These are phyloP conservation scores for Linnemannia exigua DNA, from an alignment of 192 early-diverging fungal species.

Conservation along the genomic window DNA sequence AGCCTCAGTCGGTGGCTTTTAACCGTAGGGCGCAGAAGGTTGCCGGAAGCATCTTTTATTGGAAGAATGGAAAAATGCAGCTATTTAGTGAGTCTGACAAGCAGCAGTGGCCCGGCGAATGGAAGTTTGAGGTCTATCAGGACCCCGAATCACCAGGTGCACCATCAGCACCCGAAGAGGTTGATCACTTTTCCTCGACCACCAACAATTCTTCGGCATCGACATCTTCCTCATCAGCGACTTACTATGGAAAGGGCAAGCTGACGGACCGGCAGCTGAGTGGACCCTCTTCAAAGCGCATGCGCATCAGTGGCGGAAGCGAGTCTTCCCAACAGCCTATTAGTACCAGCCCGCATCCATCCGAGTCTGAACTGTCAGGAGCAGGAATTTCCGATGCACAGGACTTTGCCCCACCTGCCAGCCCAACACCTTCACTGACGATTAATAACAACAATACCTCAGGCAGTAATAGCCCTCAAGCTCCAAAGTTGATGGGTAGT, in stretches of 20 bases:
- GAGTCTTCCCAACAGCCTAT: background rate
- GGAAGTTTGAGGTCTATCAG: slow-evolving; percentile 52
- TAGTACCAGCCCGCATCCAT: background rate
- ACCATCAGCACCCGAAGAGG: background rate
- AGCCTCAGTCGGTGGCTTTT: slow-evolving; percentile 34
- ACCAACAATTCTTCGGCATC: background rate
- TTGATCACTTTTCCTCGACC: background rate
- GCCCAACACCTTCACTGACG: background rate
- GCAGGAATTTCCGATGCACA: background rate
- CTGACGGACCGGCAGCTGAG: slow-evolving; percentile 39
- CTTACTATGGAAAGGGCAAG: slow-evolving; percentile 45
- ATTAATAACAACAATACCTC: background rate
- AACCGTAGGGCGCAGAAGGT: slow-evolving; percentile 46
- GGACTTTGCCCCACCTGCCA: background rate
- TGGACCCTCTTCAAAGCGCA: slow-evolving; percentile 28
- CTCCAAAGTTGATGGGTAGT: background rate
- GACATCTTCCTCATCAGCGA: background rate
- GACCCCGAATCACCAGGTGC: slow-evolving; percentile 30
- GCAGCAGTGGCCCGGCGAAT: slow-evolving; percentile 50
- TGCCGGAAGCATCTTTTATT: slow-evolving; percentile 40
- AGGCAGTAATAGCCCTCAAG: background rate
- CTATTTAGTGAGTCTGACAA: slow-evolving; percentile 40
- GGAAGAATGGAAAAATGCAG: slow-evolving; percentile 39
- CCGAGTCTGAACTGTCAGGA: background rate
- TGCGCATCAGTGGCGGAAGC: background rate